phyloP scores from a whole-genome alignment of 768 basidiomycete genomes.

The Kwoniella dejecticola region DNA sequence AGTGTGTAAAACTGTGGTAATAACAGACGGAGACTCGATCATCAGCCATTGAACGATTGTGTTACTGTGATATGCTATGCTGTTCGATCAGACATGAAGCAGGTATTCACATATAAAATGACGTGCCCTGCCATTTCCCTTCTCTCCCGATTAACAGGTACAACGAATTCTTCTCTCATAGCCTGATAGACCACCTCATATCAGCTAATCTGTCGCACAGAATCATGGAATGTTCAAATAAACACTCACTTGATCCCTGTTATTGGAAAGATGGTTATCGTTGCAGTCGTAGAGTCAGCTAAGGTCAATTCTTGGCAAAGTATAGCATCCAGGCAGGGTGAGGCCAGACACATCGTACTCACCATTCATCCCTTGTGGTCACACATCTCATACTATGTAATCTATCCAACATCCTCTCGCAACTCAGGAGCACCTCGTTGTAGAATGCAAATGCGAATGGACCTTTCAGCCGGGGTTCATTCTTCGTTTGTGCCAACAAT shows the following conservation, averaged over 20 bases:
- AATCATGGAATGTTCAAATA: not conserved
- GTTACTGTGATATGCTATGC: too few relatives aligned
- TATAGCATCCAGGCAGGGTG: too few relatives aligned
- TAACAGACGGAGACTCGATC: slow-evolving; percentile 63
- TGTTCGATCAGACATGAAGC: too few relatives aligned
- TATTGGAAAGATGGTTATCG: not conserved
- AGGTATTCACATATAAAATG: slow-evolving; percentile 65
- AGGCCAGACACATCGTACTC: too few relatives aligned
- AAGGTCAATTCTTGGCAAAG: too few relatives aligned
- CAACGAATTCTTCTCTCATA: slow-evolving; percentile 81
- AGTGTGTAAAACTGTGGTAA: slow-evolving; percentile 59
- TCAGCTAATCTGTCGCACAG: not conserved
- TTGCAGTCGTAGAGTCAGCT: too few relatives aligned
- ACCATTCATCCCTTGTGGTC: slow-evolving; percentile 95
- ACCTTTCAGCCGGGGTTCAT: slow-evolving; percentile 93
- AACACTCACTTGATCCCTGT: slow-evolving; percentile 71
- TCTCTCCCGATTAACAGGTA: slow-evolving; percentile 84
- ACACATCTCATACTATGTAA: slow-evolving; percentile 96
- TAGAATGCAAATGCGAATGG: slow-evolving; percentile 88
- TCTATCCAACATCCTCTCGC: slow-evolving; percentile 58
- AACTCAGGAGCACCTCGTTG: slow-evolving; percentile 58
- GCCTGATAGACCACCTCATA: slow-evolving; percentile 60
- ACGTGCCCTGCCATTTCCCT: slow-evolving; percentile 89
- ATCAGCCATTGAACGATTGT: too few relatives aligned
- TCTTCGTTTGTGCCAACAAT: slow-evolving; percentile 81